phyloP scores from a whole-genome alignment of 345 rosid genomes.

The Salix exigua region DNA sequence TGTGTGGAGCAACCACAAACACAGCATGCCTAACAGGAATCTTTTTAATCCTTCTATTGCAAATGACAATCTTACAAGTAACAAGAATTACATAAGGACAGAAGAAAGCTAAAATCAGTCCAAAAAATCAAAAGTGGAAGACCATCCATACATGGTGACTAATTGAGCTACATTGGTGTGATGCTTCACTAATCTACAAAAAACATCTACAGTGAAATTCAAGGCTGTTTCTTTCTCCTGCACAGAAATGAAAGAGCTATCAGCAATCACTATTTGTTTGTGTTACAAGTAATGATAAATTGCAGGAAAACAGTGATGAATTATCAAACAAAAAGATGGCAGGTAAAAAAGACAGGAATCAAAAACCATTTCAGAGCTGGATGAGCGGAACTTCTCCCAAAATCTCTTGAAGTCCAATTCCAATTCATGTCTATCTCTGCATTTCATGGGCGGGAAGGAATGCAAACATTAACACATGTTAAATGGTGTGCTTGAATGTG shows the following conservation, averaged over 20 bases:
- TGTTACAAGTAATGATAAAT: not conserved
- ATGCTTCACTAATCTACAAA: slow-evolving; percentile 99
- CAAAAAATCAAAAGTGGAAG: slow-evolving; percentile 13
- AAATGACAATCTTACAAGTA: not conserved
- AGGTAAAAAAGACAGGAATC: slow-evolving; percentile 4
- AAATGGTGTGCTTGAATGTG: not conserved
- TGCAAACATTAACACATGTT: not conserved
- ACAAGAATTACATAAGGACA: not conserved
- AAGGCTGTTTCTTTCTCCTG: slow-evolving; percentile 99
- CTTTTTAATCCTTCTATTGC: not conserved
- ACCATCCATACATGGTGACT: slow-evolving; percentile 70
- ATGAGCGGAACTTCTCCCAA: slow-evolving; percentile 99
- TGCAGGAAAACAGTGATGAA: not conserved
- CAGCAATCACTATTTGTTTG: slow-evolving; percentile 5
- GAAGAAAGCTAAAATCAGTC: not conserved
- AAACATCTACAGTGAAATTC: slow-evolving; percentile 77
- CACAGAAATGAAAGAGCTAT: slow-evolving; percentile 33
- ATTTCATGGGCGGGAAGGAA: not conserved
- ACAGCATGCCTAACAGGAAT: not conserved
- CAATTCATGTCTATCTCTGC: slow-evolving; percentile 83
- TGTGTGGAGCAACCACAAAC: not conserved
- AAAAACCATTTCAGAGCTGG: slow-evolving; percentile 85
- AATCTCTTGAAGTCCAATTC: slow-evolving; percentile 97
- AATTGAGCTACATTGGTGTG: slow-evolving; percentile 90
- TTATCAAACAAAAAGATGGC: not conserved